Conservation (phyloP, 441 rosid species). For the Breynia disticha region DNA sequence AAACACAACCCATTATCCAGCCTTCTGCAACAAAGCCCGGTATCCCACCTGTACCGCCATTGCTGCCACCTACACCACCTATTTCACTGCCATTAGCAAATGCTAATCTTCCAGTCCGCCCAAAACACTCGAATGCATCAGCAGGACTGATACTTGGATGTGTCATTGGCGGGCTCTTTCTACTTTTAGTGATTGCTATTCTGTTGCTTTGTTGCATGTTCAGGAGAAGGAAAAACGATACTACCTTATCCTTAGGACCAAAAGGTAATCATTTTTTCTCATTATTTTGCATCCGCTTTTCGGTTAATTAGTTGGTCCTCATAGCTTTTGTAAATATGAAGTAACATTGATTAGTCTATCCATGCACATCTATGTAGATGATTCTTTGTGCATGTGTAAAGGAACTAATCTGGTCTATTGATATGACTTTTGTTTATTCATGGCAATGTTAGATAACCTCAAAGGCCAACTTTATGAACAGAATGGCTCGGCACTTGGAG, state of each 20-base stretch:
- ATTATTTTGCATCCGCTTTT: not conserved
- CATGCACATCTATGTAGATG: no score
- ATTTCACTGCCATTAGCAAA: conserved; percentile 40
- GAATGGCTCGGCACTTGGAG: conserved; percentile 16
- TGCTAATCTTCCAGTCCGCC: conserved; percentile 24
- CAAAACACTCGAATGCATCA: conserved; percentile 21
- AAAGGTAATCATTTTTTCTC: conserved; percentile 18
- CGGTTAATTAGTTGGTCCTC: no score
- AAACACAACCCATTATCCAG: conserved; percentile 17
- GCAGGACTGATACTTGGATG: conserved; percentile 31
- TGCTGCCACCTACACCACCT: conserved; percentile 28
- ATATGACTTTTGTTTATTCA: not conserved
- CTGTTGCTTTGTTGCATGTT: conserved; percentile 4
- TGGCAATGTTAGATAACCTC: conserved; percentile 2
- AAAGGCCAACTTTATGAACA: conserved; percentile 4
- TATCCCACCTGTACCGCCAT: conserved; percentile 11
- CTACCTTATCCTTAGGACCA: conserved; percentile 10
- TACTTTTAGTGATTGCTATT: conserved; percentile 19
- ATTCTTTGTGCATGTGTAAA: no score
- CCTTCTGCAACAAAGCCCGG: conserved; percentile 16
- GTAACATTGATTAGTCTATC: no score
- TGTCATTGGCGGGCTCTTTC: conserved; percentile 28
- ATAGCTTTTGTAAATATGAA: no score
- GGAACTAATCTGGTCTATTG: not conserved
- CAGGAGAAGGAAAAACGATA: conserved; percentile 23